phyloP scores from a whole-genome alignment of 257 asterid species.

The Fraxinus pennsylvanica region DNA sequence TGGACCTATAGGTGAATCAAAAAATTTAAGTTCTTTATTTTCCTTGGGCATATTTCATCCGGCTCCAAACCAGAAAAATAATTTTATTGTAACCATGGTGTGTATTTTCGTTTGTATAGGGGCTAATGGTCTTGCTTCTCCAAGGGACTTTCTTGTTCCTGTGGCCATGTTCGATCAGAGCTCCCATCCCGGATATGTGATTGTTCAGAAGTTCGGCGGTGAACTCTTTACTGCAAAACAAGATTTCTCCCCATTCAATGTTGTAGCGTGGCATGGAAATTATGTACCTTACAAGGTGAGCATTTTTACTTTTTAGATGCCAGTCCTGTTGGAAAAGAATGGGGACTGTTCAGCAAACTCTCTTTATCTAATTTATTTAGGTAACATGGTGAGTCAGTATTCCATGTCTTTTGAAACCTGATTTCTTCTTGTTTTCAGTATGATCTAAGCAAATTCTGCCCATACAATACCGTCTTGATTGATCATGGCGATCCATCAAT shows the following conservation, averaged over 20 bases:
- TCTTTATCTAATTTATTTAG: slow-evolving; percentile 11
- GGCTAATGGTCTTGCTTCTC: slow-evolving; percentile 95
- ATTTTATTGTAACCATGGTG: slow-evolving; percentile 1
- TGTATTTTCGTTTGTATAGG: slow-evolving; percentile 45
- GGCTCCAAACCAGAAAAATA: slow-evolving; percentile 9
- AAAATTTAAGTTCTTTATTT: slow-evolving; percentile 21
- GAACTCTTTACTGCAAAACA: slow-evolving; percentile 93
- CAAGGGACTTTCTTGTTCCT: slow-evolving; percentile 88
- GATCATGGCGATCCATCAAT: slow-evolving; percentile 97
- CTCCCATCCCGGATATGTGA: slow-evolving; percentile 68
- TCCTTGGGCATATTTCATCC: background rate
- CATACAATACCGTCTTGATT: slow-evolving; percentile 84
- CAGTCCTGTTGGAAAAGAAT: background rate
- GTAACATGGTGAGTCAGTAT: background rate
- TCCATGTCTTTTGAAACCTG: slow-evolving; percentile 21
- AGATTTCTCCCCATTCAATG: slow-evolving; percentile 95
- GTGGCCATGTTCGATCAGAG: slow-evolving; percentile 78
- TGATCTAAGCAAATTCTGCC: slow-evolving; percentile 89
- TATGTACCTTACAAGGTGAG: slow-evolving; percentile 86
- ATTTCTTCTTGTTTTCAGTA: slow-evolving; percentile 59
- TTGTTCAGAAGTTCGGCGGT: slow-evolving; percentile 95
- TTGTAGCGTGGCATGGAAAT: slow-evolving; percentile 98
- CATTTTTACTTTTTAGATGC: background rate
- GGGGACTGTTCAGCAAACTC: background rate
- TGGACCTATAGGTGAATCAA: slow-evolving; percentile 81